Evolutionary conservation across 2,329 filamentous ascomycete genomes (phyloP).

Genomic region (Periglandula ipomoeae): DNA sequence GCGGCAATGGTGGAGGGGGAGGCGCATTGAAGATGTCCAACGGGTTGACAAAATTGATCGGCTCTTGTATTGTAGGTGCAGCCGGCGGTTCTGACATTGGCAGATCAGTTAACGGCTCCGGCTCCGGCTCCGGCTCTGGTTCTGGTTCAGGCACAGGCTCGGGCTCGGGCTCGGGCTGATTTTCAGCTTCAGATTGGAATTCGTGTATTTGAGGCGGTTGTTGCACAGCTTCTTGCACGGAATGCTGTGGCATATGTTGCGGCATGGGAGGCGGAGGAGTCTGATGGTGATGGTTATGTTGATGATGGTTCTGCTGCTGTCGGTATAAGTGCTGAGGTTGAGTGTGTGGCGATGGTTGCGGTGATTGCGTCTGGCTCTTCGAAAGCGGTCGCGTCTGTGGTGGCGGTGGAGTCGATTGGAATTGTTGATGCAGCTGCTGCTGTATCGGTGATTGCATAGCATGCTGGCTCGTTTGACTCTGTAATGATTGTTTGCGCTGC

Average conservation of each 20-base stretch:
- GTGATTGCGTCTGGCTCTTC: conserved; percentile 18
- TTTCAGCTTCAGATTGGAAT: not conserved
- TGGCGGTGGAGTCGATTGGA: conserved; percentile 11
- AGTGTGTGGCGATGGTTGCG: conserved; percentile 12
- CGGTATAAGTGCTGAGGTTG: conserved; percentile 6
- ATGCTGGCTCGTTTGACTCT: conserved; percentile 8
- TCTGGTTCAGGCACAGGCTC: conserved; percentile 1
- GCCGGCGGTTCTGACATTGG: conserved; percentile 1
- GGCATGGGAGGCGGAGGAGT: conserved; percentile 8
- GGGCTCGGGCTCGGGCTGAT: not conserved
- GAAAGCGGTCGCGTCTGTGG: conserved; percentile 5
- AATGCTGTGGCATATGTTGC: conserved; percentile 1
- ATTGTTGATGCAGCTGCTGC: conserved; percentile 20
- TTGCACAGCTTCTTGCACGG: conserved; percentile 5
- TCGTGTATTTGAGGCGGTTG: not conserved
- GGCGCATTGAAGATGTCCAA: conserved; percentile 28
- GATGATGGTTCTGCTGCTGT: not conserved
- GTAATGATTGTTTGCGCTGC: conserved; percentile 10
- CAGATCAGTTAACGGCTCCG: not conserved
- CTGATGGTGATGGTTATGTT: not conserved
- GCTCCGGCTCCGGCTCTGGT: not conserved
- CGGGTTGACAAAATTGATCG: conserved; percentile 27
- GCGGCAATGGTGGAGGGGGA: conserved; percentile 16
- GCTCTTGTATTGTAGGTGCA: conserved; percentile 7
- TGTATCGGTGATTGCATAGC: conserved; percentile 9